Evolutionary conservation across 805 yeast genomes (phyloP).

Genomic region (Zygosaccharomyces siamensis): DNA sequence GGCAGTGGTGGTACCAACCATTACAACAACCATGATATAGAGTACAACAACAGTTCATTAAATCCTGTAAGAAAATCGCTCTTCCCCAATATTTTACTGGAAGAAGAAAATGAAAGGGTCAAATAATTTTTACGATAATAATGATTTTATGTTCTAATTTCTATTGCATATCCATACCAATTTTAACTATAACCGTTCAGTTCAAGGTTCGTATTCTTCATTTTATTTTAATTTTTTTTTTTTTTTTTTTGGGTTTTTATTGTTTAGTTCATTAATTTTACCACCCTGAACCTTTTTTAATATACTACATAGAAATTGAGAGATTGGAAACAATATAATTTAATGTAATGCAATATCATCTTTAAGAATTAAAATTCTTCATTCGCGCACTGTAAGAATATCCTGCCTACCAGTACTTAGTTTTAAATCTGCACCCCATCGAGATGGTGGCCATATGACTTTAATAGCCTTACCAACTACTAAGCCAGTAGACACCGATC

Average conservation of each 20-base stretch:
- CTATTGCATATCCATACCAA: not conserved
- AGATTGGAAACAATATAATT: not conserved
- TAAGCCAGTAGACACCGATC: constrained; percentile 79
- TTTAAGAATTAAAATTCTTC: not conserved
- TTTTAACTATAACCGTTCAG: not conserved
- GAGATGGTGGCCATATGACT: constrained; percentile 64
- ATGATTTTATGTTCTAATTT: not conserved
- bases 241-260: not conserved
- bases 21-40: constrained; percentile 1
- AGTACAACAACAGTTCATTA: constrained; percentile 8
- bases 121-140: constrained; percentile 3
- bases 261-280: not conserved
- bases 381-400: constrained; percentile 9
- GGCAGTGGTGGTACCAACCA: not conserved
- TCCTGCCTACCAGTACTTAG: constrained; percentile 24
- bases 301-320: not conserved
- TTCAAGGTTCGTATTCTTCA: not conserved
- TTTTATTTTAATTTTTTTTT: not conserved
- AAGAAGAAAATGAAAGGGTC: constrained; percentile 15
- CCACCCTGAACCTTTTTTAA: not conserved
- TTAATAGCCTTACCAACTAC: constrained; percentile 69
- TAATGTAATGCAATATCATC: not conserved
- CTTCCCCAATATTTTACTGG: constrained; percentile 16
- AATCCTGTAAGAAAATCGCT: constrained; percentile 17
- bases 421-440: constrained; percentile 42